Percentiles rank a stretch among this genome's conserved stretches.
Evolutionary conservation across 306 rosid species (phyloP).

Genomic region (Inga leiocalycina): DNA sequence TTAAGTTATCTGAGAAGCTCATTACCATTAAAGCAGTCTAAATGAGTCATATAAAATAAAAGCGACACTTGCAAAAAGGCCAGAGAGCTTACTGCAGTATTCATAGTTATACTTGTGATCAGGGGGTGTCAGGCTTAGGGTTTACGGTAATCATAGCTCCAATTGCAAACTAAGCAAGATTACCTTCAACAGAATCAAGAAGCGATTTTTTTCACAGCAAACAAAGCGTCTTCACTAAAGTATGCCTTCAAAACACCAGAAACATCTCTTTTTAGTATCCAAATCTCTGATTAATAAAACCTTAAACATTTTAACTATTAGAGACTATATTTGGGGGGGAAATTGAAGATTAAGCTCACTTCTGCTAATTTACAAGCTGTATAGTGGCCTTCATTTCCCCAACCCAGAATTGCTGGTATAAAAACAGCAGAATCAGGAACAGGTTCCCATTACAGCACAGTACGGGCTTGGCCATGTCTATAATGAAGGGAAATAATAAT

Average conservation of each 20-base stretch:
- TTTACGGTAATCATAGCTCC: too few relatives aligned
- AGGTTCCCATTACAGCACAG: conserved; percentile 25
- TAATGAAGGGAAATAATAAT: too few relatives aligned
- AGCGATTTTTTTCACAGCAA: conserved; percentile 64
- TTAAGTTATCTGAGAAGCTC: not conserved
- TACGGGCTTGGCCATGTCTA: conserved; percentile 34
- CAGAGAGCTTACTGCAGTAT: conserved; percentile 74
- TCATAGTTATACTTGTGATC: conserved; percentile 79
- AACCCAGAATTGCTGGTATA: conserved; percentile 58
- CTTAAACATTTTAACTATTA: not conserved
- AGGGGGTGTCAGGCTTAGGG: conserved; percentile 65
- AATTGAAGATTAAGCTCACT: conserved; percentile 39
- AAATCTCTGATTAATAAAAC: not conserved
- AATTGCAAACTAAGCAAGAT: too few relatives aligned
- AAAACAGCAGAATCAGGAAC: conserved; percentile 45
- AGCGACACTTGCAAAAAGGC: not conserved
- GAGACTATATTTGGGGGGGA: not conserved
- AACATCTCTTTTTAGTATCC: conserved; percentile 22
- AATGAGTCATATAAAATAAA: not conserved
- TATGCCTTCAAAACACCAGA: conserved; percentile 48
- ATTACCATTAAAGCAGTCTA: not conserved
- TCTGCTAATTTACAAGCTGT: conserved; percentile 67
- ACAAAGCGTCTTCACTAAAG: conserved; percentile 70
- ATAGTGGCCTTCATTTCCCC: conserved; percentile 48
- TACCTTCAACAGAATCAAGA: conserved; percentile 73